Conservation (phyloP, 345 rosid species). For the Psidium friedrichsthalianum region DNA sequence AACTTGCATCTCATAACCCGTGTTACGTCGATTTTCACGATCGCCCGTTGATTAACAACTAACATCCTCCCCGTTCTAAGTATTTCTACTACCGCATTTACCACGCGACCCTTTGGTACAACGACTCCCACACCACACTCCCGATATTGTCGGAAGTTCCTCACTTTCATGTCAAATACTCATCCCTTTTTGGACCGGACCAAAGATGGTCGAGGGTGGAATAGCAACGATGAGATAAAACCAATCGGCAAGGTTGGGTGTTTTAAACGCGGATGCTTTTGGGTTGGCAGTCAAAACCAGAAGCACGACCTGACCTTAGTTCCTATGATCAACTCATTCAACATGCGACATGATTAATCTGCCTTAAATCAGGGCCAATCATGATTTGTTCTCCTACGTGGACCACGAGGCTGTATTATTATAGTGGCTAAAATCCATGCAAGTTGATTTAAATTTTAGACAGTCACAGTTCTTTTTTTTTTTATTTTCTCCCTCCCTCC, state of each 20-base stretch:
- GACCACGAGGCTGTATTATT: slow-evolving; percentile 3
- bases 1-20: too few species aligned
- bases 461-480: too few species aligned
- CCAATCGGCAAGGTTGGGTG: neutral
- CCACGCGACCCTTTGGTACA: too few species aligned
- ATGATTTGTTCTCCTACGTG: slow-evolving; percentile 1
- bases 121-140: too few species aligned
- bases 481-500: neutral
- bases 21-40: too few species aligned
- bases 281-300: neutral
- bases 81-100: too few species aligned
- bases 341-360: neutral
- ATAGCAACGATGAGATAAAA: neutral
- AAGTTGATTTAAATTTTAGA: neutral
- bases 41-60: too few species aligned
- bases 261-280: neutral
- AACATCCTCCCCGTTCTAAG: too few species aligned
- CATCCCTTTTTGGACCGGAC: neutral
- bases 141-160: neutral
- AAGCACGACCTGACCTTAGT: neutral
- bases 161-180: neutral
- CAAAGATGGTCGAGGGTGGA: neutral
- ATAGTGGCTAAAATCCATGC: neutral
- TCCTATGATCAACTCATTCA: neutral
- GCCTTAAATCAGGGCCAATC: neutral